Evolutionary conservation across 192 early-diverging fungal species (phyloP), one percentile per base, ranked within the genome.

Genomic region (Geosiphon pyriformis): DNA sequence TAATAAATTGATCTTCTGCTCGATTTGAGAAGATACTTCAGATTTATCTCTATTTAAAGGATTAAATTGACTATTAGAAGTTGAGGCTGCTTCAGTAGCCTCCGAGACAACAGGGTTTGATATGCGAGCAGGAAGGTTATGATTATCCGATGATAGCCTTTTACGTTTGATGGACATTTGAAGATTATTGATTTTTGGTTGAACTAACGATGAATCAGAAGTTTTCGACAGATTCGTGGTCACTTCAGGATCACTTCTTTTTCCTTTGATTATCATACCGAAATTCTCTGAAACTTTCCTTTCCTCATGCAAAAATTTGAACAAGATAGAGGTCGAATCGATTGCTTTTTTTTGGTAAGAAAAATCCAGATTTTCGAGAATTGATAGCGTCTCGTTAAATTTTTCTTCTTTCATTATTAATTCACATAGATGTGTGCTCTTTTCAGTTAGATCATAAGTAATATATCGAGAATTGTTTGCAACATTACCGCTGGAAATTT

Each of bases 381-480:
- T 27, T 29, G 18, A 25, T 51, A 54, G n/a, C 34, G 26, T 30
- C 17, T 4, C 18, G 25, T 18, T 22, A 51, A 23, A 56, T 51
- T 22, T 60, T 2, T 23, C 48, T 12, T 59, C 47, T 11, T 22
- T 57, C 34, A 55, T 18, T n/a, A 48, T 48, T 30, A 47, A 46
- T 11, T 37, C 66, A 33, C 57, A 50, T 23, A 56, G 48, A 61
- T 50, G 50, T 73, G 33, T 4, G 56, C 27, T 67, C 61, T 27
- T 17, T 32, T 25, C 59, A 46, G n/a, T 35, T 55, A 23, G 61
- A 69, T 23, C 48, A 61, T 67, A 59, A 67, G 37, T 31, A 61
- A 54, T 32, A 33, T 51, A 32, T 30, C 20, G 48, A 37, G 27
- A 18, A 22, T 31, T 15, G 54, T 50, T 1, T 62, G 67, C 3